Evolutionary conservation across 2,329 filamentous ascomycete species (phyloP).

Genomic region (Metarhizium anisopliae): DNA sequence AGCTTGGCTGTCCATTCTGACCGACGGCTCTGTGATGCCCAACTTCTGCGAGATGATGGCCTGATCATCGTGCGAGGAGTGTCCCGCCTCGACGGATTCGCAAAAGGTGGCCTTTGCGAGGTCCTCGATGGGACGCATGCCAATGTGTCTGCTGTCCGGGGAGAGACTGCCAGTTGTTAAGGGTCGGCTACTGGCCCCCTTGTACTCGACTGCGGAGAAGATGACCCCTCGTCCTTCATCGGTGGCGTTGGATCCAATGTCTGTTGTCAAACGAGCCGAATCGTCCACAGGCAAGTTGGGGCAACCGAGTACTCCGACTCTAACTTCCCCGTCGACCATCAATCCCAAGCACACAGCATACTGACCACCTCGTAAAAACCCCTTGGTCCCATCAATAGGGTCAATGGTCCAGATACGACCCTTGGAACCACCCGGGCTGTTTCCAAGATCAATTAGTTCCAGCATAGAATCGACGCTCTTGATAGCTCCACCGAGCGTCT

Average conservation of each 20-base stretch:
- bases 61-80: slow-evolving; percentile 84
- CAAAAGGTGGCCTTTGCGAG: slow-evolving; percentile 83
- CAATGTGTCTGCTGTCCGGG: slow-evolving; percentile 49
- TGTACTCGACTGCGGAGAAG: slow-evolving; percentile 72
- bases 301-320: slow-evolving; percentile 89
- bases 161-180: slow-evolving; percentile 46
- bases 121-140: slow-evolving; percentile 69
- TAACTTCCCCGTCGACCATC: slow-evolving; percentile 87
- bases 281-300: slow-evolving; percentile 92
- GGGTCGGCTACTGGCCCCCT: slow-evolving; percentile 73
- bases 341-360: slow-evolving; percentile 92
- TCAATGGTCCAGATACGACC: slow-evolving; percentile 94
- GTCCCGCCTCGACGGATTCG: slow-evolving; percentile 88
- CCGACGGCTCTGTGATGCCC: slow-evolving; percentile 80
- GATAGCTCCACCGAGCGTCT: slow-evolving; percentile 60
- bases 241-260: slow-evolving; percentile 65
- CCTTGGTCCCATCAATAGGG: slow-evolving; percentile 96
- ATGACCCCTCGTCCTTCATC: slow-evolving; percentile 76
- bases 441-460: slow-evolving; percentile 57
- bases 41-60: slow-evolving; percentile 70
- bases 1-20: slow-evolving; percentile 95
- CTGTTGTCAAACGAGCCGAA: slow-evolving; percentile 45
- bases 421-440: slow-evolving; percentile 59
- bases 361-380: slow-evolving; percentile 90
- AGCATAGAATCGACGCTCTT: slow-evolving; percentile 58